Base-by-base conservation (phyloP, 2,329 filamentous ascomycete species). In the Microcera coccophila region DNA sequence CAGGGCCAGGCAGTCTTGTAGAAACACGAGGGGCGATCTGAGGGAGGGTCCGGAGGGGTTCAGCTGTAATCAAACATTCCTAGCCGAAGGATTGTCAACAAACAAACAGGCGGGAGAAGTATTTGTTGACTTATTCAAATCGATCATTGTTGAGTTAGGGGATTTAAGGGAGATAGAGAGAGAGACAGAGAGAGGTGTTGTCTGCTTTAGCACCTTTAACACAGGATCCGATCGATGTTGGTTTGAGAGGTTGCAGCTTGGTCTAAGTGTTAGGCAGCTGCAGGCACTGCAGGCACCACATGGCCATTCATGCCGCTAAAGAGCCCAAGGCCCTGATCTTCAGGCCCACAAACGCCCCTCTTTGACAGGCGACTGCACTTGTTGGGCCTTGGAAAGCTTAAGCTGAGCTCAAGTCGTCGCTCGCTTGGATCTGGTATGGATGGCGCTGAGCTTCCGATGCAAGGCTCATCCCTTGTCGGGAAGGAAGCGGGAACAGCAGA, bases 1-100 rank as follows among this genome's bases (percentile, higher is more conserved):
- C 36, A 42, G 44, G 44, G 44, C 36, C 24, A 3, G 26, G 44
- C 39, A 40, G 21, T 19, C 39, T 39, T 35, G 31, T 32, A 35
- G 28, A 29, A 46, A 22, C 14, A 9, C 12, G 35, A 36, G 16
- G 35, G 20, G 35, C 8, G 8, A 18, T 5, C n/a, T 10, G 20
- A 8, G 35, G 19, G 36, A 39, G 45, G 39, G 28, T 39, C 16
- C n/a, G 15, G 33, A 35, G 33, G 33, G 33, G 33, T 32, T 32
- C 29, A 32, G 29, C 29, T n/a, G 29, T 10, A 32, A n/a, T 8
- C 12, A n/a, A 12, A 26, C 22, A 26, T 12, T 26, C 22, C n/a
- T n/a, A n/a, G 12, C 22, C 22, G 7, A 12, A 26, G 22, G 22
- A 26, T 26, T 26, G 7, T 7, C 22, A n/a, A n/a, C n/a, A n/a